A percentile compares a stretch with the other conserved stretches of the same genome.
These are phyloP conservation scores for Phanerochaete carnosa DNA, from an alignment of 768 basidiomycete genomes.

Conservation along the genomic window DNA sequence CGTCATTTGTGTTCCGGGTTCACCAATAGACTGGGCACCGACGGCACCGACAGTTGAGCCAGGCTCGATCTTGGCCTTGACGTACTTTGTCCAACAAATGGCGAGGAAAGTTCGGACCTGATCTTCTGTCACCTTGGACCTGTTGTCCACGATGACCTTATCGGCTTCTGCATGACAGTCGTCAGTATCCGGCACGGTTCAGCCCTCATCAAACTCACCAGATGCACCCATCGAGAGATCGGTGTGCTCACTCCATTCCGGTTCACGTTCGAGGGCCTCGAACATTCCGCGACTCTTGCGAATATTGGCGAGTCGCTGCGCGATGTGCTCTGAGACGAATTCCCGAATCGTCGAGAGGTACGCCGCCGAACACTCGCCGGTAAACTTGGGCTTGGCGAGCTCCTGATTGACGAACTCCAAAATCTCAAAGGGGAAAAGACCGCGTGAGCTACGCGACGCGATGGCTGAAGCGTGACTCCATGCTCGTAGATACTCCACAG, in stretches of 20 bases:
- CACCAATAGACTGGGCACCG: constrained; percentile 98
- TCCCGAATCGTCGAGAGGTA: constrained; percentile 66
- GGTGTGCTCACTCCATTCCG: constrained; percentile 75
- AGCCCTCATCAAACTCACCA: constrained; percentile 39
- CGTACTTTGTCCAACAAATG: constrained; percentile 89
- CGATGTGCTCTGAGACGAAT: constrained; percentile 71
- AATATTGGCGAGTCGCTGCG: constrained; percentile 57
- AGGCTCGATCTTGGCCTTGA: constrained; percentile 95
- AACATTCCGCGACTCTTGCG: constrained; percentile 79
- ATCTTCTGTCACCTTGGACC: constrained; percentile 78
- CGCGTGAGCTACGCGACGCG: constrained; percentile 52
- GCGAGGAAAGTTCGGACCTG: constrained; percentile 81
- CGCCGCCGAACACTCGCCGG: constrained; percentile 65
- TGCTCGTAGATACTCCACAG: constrained; percentile 84
- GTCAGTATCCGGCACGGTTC: background rate
- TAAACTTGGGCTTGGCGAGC: constrained; percentile 54
- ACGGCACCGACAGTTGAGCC: constrained; percentile 98
- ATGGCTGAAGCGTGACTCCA: constrained; percentile 81
- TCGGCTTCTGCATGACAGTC: constrained; percentile 48
- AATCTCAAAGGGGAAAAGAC: constrained; percentile 86
- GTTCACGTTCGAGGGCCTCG: constrained; percentile 69
- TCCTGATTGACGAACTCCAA: constrained; percentile 66
- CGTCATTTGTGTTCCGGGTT: constrained; percentile 99
- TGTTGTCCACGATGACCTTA: constrained; percentile 81
- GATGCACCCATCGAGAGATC: constrained; percentile 76